These are phyloP conservation scores for Emergomyces africanus DNA, from an alignment of 2,329 filamentous ascomycete species.

Conservation along the genomic window DNA sequence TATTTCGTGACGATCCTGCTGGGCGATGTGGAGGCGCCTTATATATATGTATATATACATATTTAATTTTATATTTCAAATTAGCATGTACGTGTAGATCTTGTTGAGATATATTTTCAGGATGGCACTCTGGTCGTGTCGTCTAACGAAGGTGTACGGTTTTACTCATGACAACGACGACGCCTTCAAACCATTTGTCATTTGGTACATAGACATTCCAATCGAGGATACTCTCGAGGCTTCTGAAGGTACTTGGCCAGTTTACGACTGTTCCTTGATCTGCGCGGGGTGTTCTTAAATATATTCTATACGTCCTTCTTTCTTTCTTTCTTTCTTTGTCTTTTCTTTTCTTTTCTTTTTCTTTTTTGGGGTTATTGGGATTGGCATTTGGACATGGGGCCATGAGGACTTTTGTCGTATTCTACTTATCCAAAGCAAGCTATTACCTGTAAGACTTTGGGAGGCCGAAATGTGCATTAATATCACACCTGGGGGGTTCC, in stretches of 20 bases:
- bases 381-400: background rate
- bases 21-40: no score
- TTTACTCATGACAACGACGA: background rate
- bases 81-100: no score
- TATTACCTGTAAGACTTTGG: background rate
- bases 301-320: no score
- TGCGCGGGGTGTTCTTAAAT: background rate
- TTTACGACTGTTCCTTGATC: background rate
- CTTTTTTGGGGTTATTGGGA: background rate
- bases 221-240: background rate
- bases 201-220: constrained; percentile 5
- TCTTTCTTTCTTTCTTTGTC: no score
- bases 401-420: background rate
- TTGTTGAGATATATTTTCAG: constrained; percentile 11
- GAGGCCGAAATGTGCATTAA: background rate
- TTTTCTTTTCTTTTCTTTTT: no score
- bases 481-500: background rate
- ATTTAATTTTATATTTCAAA: no score
- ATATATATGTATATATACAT: background rate
- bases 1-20: no score
- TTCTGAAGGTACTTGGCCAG: background rate
- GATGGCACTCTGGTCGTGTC: constrained; percentile 6
- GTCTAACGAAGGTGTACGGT: constrained; percentile 8
- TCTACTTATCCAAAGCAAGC: no score
- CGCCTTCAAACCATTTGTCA: background rate